Percentiles rank a stretch among this genome's conserved stretches.
Evolutionary conservation across 805 yeast genomes (phyloP).

Genomic region (Suhomyces sp.): DNA sequence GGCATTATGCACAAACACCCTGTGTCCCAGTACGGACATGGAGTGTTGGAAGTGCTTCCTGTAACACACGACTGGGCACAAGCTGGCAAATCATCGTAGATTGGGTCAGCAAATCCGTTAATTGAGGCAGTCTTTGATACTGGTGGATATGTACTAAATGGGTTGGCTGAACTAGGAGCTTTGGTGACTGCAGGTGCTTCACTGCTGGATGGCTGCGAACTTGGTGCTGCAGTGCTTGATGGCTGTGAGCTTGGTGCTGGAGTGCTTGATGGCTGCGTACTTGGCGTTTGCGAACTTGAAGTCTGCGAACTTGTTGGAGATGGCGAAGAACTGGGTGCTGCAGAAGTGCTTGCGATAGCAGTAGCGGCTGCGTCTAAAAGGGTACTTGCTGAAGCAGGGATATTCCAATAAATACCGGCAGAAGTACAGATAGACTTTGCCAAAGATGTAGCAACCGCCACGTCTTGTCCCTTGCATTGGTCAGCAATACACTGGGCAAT

Average conservation of each 20-base stretch:
- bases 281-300: not conserved
- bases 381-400: slow-evolving; percentile 41
- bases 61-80: slow-evolving; percentile 39
- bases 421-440: slow-evolving; percentile 40
- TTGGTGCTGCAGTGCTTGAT: not conserved
- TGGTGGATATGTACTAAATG: slow-evolving; percentile 41
- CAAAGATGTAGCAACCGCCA: slow-evolving; percentile 35
- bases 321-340: slow-evolving; percentile 3
- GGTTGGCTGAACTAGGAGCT: slow-evolving; percentile 21
- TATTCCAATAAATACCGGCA: slow-evolving; percentile 46
- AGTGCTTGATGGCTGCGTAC: not conserved
- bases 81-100: slow-evolving; percentile 33
- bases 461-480: slow-evolving; percentile 35
- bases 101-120: slow-evolving; percentile 50
- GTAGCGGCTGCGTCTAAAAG: slow-evolving; percentile 27
- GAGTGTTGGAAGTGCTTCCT: slow-evolving; percentile 31
- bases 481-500: slow-evolving; percentile 44
- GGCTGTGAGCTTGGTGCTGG: not conserved
- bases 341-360: slow-evolving; percentile 12
- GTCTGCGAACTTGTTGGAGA: not conserved
- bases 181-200: not conserved
- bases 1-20: slow-evolving; percentile 45
- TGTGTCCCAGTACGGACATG: slow-evolving; percentile 47
- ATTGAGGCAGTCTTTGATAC: slow-evolving; percentile 46
- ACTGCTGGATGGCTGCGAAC: slow-evolving; percentile 1